Evolutionary conservation across 1,284 basidiomycete genomes (phyloP), one percentile per base, ranked within the genome.

Genomic region (Ustilago esculenta): DNA sequence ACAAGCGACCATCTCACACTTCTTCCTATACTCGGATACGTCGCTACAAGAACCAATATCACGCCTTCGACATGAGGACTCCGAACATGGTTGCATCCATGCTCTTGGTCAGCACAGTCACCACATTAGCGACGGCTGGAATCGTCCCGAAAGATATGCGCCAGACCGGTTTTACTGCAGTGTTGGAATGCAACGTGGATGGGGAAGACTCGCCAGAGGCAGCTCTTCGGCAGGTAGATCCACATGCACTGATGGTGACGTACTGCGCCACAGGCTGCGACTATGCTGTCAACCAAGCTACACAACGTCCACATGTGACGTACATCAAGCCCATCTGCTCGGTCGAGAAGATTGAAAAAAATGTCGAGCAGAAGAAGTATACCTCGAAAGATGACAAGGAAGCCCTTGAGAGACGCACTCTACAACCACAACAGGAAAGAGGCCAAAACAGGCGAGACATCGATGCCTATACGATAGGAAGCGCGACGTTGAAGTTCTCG

Each of bases 191-290:
- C 51, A 33, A 34, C 8, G 54, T 58, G 6, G 34, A 48, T 0
- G 50, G 59, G 3, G 58, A 49, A 1, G 42, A 58, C 4, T 63
- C 58, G 10, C 65, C 65, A 11, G 65, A 69, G 46, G 49, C 58
- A 9, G 54, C 48, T 4, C 42, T 69, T 3, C 58, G 58, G 4
- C 53, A 69, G 39, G 65, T 55, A 14, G 65, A 69, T 30, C 35
- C 23, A 15, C 47, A 46, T 8, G 65, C 65, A 2, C 5, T 69
- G 15, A 14, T 18, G 17, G 36, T 39, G 20, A 54, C 58, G 52
- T 69, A 33, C 43, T 69, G 65, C 39, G 29, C 42, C n/a, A 9
- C 21, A 8, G 65, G 65, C 12, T 69, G 65, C 42, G 65, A 63
- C 24, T 37, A 40, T 21, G 46, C 45, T 9, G 46, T 63, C 42